Evolutionary conservation across 1,284 basidiomycete genomes (phyloP), one percentile per base, ranked within the genome.

Genomic region (Ceratorhiza oryzae-sativae): DNA sequence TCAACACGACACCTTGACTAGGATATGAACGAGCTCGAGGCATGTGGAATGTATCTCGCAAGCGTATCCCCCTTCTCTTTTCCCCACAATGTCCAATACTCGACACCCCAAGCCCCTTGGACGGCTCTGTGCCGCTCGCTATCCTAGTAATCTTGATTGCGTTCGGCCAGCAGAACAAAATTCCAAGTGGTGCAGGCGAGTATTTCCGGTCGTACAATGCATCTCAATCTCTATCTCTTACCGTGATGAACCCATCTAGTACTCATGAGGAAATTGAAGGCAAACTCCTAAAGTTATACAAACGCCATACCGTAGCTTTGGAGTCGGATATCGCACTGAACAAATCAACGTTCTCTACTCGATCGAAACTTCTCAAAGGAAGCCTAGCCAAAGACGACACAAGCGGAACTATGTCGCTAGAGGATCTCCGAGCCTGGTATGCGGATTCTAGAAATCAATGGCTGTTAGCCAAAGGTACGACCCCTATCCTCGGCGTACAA

Each of bases 231-330:
- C n/a, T n/a, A 13, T 45, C 9, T 8, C 55, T 39, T 56, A 48
- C 15, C 13, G 27, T 6, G 18, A 45, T 34, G 18, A 41, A 34
- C 30, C 5, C 25, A 9, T 2, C n/a, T 39, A 70, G 67, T n/a
- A 70, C 55, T n/a, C 67, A 70, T 27, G 67, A 70, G 56, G 67
- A 70, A 49, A 59, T 59, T n/a, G 67, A 70, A 34, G 67, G 67
- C 5, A 70, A 70, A 48, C 67, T 58, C 25, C 67, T 70, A 20
- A 70, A 70, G 55, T 30, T 59, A 20, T 70, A 70, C 67, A 70
- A 70, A n/a, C 53, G 67, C 20, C 67, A 70, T 48, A 70, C 67
- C 13, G 9, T 41, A 6, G 55, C 42, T 10, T 32, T 70, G 32
- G 67, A 70, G 41, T 58, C 67, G 18, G 67, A 70, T 49, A 59